Conservation (phyloP, 2,329 filamentous ascomycete species). For the Verticillium alfalfae region DNA sequence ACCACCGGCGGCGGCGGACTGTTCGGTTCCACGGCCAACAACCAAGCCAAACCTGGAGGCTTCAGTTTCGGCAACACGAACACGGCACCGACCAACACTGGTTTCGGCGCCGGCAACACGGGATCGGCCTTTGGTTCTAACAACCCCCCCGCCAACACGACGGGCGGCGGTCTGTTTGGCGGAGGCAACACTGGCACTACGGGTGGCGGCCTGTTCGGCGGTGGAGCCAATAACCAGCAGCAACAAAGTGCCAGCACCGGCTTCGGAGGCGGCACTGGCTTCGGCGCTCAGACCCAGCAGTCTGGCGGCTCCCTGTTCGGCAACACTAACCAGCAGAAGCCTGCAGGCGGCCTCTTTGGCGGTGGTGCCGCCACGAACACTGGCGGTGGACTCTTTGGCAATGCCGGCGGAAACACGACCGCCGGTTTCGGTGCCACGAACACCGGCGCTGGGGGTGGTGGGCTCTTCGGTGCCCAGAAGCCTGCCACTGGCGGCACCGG, state of each 20-base stretch:
- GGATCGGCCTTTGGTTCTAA: conserved; percentile 34
- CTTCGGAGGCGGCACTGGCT: conserved; percentile 17
- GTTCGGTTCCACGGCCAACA: conserved; percentile 13
- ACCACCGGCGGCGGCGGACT: conserved; percentile 9
- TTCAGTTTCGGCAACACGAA: conserved; percentile 38
- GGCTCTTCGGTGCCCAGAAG: conserved; percentile 36
- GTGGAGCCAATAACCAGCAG: conserved; percentile 11
- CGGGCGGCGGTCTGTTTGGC: conserved; percentile 36
- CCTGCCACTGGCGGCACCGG: conserved; percentile 33
- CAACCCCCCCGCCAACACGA: conserved; percentile 21
- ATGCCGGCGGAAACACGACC: conserved; percentile 14
- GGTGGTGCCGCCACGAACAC: conserved; percentile 20
- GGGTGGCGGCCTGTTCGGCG: conserved; percentile 32
- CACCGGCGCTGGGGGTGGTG: conserved; percentile 23
- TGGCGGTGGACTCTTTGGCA: conserved; percentile 33
- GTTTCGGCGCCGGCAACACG: conserved; percentile 24
- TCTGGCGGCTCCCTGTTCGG: conserved; percentile 20
- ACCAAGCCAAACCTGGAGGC: conserved; percentile 30
- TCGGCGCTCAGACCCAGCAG: conserved; percentile 16
- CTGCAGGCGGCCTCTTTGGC: conserved; percentile 13
- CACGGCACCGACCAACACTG: conserved; percentile 16
- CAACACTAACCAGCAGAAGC: conserved; percentile 7
- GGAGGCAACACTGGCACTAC: conserved; percentile 24
- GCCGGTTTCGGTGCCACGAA: conserved; percentile 39
- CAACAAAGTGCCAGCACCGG: conserved; percentile 10